Conservation (phyloP, 2,329 filamentous ascomycete genomes). For the Fusarium camptoceras region DNA sequence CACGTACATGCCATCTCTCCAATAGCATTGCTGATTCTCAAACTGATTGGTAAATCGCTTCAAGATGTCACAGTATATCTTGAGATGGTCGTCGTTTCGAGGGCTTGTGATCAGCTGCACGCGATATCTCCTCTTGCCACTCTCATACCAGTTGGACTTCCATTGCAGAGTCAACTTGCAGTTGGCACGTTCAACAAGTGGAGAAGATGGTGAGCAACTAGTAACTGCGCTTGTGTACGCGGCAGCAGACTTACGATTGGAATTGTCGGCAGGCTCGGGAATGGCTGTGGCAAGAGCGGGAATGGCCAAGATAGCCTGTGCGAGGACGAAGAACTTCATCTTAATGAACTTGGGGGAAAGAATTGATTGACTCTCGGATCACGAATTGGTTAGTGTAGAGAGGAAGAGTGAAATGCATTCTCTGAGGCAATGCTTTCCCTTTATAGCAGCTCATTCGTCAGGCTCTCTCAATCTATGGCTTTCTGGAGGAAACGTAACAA, state of each 20-base stretch:
- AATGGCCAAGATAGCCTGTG: not conserved
- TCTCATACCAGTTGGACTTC: not conserved
- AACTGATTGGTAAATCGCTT: no score
- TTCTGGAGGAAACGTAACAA: no score
- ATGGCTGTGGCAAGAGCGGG: not conserved
- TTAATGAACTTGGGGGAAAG: not conserved
- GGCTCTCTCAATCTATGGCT: not conserved
- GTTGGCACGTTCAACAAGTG: not conserved
- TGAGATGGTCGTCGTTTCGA: not conserved
- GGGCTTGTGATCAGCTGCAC: not conserved
- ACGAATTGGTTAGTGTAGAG: not conserved
- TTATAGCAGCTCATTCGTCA: not conserved
- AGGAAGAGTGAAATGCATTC: not conserved
- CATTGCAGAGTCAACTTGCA: not conserved
- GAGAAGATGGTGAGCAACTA: no score
- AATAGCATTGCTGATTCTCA: not conserved
- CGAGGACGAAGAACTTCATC: not conserved
- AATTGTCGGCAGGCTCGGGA: not conserved
- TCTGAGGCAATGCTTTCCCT: not conserved
- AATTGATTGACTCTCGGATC: no score
- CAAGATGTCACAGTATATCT: not conserved
- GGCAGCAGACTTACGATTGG: not conserved
- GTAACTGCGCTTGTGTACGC: not conserved
- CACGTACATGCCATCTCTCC: not conserved
- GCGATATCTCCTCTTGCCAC: not conserved